phyloP scores from a whole-genome alignment of 2,329 filamentous ascomycete species.

The Neonectria hederae region DNA sequence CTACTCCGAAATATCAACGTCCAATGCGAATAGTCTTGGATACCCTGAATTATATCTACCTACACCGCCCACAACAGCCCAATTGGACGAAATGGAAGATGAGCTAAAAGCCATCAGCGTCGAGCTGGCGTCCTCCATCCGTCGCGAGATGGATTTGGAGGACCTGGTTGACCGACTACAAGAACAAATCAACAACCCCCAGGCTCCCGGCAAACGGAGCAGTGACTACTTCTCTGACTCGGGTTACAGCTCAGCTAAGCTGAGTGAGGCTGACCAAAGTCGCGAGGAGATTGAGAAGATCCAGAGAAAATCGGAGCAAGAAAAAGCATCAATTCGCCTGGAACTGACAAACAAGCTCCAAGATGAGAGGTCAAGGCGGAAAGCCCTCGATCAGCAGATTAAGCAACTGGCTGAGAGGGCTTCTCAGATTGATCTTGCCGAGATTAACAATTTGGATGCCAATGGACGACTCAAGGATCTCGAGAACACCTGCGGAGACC shows the following conservation, averaged over 20 bases:
- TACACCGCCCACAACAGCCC: conserved; percentile 57
- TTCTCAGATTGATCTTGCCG: conserved; percentile 65
- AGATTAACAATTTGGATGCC: conserved; percentile 66
- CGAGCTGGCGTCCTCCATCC: conserved; percentile 91
- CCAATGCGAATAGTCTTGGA: conserved; percentile 57
- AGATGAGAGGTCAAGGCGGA: conserved; percentile 81
- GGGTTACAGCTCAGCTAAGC: conserved; percentile 84
- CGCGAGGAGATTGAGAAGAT: conserved; percentile 82
- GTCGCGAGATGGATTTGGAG: conserved; percentile 94
- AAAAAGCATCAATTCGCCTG: conserved; percentile 85
- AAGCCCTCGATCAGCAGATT: conserved; percentile 83
- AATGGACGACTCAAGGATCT: conserved; percentile 77
- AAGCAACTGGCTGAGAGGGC: conserved; percentile 83
- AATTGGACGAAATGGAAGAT: conserved; percentile 90
- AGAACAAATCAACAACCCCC: conserved; percentile 72
- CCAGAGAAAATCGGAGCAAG: conserved; percentile 86
- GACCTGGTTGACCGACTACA: conserved; percentile 91
- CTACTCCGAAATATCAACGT: conserved; percentile 50
- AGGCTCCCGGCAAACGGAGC: conserved; percentile 73
- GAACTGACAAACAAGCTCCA: conserved; percentile 88
- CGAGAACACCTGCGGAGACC: conserved; percentile 82
- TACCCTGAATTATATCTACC: conserved; percentile 63
- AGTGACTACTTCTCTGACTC: conserved; percentile 99
- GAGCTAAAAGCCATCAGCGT: conserved; percentile 93
- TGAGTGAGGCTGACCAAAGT: conserved; percentile 71